Evolutionary conservation across 352 stramenopile genomes (phyloP).

Genomic region (Phytophthora fragariaefolia): DNA sequence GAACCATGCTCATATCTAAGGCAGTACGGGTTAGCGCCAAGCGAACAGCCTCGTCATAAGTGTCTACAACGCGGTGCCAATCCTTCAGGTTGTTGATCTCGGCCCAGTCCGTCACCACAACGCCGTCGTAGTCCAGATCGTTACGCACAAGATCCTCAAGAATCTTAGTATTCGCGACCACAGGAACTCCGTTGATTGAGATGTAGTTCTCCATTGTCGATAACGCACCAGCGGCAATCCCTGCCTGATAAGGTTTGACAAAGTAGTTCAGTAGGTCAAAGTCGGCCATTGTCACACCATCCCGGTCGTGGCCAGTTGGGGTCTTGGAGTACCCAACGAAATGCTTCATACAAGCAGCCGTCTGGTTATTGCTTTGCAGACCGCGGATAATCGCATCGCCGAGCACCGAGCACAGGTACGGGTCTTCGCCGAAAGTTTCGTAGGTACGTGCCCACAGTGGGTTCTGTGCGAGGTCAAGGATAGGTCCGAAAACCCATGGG

Average conservation of each 20-base stretch:
- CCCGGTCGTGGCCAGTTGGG: conserved; percentile 80
- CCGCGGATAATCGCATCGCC: conserved; percentile 73
- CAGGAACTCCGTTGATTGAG: conserved; percentile 90
- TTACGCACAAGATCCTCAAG: conserved; percentile 82
- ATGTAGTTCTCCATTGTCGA: conserved; percentile 95
- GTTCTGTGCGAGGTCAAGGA: conserved; percentile 85
- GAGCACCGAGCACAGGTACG: conserved; percentile 77
- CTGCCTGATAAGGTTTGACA: conserved; percentile 74
- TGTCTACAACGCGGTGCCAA: conserved; percentile 59
- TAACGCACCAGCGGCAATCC: conserved; percentile 69
- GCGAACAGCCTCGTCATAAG: conserved; percentile 60
- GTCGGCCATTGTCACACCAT: conserved; percentile 67
- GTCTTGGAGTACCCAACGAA: conserved; percentile 87
- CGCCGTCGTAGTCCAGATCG: conserved; percentile 81
- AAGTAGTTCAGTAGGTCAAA: conserved; percentile 89
- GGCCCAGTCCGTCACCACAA: conserved; percentile 91
- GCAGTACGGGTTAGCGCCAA: conserved; percentile 74
- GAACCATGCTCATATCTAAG: conserved; percentile 93
- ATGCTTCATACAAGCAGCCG: conserved; percentile 90
- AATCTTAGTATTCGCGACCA: conserved; percentile 82
- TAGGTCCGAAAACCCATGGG: conserved; percentile 90
- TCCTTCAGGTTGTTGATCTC: conserved; percentile 91
- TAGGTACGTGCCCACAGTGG: conserved; percentile 89
- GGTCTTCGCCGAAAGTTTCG: conserved; percentile 95
- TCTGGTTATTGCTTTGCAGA: conserved; percentile 74